Evolutionary conservation across 352 stramenopile genomes (phyloP).

Genomic region (Globisporangium paroecandrum): DNA sequence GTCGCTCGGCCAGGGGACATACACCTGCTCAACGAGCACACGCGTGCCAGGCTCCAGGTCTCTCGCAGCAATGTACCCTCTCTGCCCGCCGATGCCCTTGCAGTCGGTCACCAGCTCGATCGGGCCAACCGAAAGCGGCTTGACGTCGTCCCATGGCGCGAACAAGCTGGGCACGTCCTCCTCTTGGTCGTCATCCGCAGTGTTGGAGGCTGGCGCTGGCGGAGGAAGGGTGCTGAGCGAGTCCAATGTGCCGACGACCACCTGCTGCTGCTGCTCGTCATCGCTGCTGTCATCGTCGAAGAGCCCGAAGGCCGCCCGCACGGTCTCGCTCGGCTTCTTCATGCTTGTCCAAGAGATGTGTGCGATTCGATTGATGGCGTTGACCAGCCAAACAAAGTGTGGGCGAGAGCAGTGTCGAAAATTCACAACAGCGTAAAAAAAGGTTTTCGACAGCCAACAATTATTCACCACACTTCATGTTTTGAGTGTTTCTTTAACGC

Average conservation of each 20-base stretch:
- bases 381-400: neutral
- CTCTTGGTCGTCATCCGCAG: slow-evolving; percentile 14
- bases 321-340: slow-evolving; percentile 33
- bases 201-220: neutral
- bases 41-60: slow-evolving; percentile 86
- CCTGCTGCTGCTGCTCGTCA: slow-evolving; percentile 37
- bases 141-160: slow-evolving; percentile 67
- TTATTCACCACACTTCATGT: no score
- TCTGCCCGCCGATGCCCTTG: slow-evolving; percentile 63
- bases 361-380: neutral
- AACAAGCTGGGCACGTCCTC: slow-evolving; percentile 40
- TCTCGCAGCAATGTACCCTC: slow-evolving; percentile 82
- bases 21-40: slow-evolving; percentile 88
- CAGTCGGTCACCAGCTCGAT: slow-evolving; percentile 65
- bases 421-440: no score
- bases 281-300: slow-evolving; percentile 83
- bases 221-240: slow-evolving; percentile 22
- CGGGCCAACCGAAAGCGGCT: slow-evolving; percentile 78
- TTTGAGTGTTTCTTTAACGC: no score
- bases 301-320: slow-evolving; percentile 74
- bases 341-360: slow-evolving; percentile 8
- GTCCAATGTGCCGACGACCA: slow-evolving; percentile 15
- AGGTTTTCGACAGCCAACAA: no score
- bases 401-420: no score
- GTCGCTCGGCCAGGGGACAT: slow-evolving; percentile 86